Evolutionary conservation across 768 basidiomycete genomes (phyloP).

Genomic region (Hygrophorus russula): DNA sequence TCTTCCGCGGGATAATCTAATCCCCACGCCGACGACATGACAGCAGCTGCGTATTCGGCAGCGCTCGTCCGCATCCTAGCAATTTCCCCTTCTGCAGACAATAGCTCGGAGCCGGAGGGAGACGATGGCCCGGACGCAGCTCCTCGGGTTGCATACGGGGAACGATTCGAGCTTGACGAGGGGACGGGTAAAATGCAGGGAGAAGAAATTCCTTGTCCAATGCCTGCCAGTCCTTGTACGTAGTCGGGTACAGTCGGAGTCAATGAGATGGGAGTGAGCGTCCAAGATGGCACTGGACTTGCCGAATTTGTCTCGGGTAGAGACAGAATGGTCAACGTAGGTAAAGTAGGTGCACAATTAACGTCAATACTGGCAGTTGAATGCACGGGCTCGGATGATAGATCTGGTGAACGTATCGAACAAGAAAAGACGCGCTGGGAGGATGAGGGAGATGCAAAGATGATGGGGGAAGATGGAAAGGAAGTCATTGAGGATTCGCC

Average conservation of each 20-base stretch:
- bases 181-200: not conserved
- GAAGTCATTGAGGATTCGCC: not conserved
- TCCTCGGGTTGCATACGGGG: not conserved
- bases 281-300: constrained; percentile 7
- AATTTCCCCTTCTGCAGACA: constrained; percentile 2
- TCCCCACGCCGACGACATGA: constrained; percentile 23
- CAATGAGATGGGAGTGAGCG: constrained; percentile 10
- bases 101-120: constrained; percentile 9
- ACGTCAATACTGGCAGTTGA: constrained; percentile 2
- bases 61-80: constrained; percentile 13
- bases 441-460: constrained; percentile 19
- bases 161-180: constrained; percentile 2
- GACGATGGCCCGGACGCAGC: constrained; percentile 11
- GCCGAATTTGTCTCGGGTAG: constrained; percentile 10
- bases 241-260: constrained; percentile 4
- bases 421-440: constrained; percentile 11
- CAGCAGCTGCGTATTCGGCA: constrained; percentile 22
- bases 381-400: constrained; percentile 2
- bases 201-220: not conserved
- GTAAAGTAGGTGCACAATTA: constrained; percentile 3
- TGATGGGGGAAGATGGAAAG: constrained; percentile 10
- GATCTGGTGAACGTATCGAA: constrained; percentile 8
- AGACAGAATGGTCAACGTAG: constrained; percentile 17
- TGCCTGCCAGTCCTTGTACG: not conserved
- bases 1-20: constrained; percentile 7